Evolutionary conservation across 1,139 yeast genomes (phyloP).

Genomic region (Pichia norvegensis): DNA sequence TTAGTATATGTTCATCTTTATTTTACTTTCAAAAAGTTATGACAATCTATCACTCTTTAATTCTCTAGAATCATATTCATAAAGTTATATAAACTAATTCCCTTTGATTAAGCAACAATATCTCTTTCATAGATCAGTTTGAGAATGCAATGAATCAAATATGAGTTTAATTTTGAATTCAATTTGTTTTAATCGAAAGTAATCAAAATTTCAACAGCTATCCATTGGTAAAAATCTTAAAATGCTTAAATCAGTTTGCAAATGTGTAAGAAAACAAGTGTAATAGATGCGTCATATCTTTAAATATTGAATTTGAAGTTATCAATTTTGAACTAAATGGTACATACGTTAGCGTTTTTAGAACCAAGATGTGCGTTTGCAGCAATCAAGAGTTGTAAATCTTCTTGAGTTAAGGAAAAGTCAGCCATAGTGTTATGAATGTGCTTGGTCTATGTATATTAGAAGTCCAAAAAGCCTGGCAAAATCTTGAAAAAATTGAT

Average conservation of each 20-base stretch:
- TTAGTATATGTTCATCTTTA: conserved; percentile 11
- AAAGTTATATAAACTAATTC: too few relatives aligned
- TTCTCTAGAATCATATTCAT: too few relatives aligned
- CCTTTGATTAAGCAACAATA: too few relatives aligned
- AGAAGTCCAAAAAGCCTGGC: conserved; percentile 2
- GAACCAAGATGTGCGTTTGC: conserved; percentile 99
- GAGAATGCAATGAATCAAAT: too few relatives aligned
- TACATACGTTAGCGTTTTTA: conserved; percentile 96
- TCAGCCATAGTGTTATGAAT: conserved; percentile 26
- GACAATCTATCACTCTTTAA: not conserved
- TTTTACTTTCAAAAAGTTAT: too few relatives aligned
- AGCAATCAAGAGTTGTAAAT: conserved; percentile 98
- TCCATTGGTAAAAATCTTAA: too few relatives aligned
- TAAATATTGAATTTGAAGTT: not conserved
- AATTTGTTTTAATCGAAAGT: too few relatives aligned
- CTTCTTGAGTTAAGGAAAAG: conserved; percentile 70
- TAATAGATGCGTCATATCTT: too few relatives aligned
- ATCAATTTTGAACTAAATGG: not conserved
- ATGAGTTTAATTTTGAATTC: too few relatives aligned
- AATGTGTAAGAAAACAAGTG: not conserved
- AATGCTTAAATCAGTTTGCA: not conserved
- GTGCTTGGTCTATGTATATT: conserved; percentile 11
- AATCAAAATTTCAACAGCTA: too few relatives aligned
- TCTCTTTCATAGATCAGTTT: too few relatives aligned
- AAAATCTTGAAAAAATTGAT: not conserved